Evolutionary conservation across 805 yeast species (phyloP).

Genomic region (Saturnispora bothae): DNA sequence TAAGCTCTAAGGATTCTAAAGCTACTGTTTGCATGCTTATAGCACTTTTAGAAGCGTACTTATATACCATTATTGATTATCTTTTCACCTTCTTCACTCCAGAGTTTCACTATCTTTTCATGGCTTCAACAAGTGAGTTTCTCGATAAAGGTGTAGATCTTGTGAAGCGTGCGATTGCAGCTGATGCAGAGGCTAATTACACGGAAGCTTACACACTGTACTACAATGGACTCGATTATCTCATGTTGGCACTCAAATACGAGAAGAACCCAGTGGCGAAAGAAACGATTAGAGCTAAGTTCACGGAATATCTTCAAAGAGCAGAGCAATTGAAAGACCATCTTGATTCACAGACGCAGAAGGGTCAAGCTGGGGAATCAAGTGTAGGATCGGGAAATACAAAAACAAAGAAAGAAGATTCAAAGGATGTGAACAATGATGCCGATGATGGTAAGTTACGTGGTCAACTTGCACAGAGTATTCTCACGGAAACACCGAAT

Average conservation of each 20-base stretch:
- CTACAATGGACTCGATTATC: slow-evolving; percentile 85
- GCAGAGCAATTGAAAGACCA: slow-evolving; percentile 93
- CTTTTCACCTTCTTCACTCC: too few relatives aligned
- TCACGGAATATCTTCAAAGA: slow-evolving; percentile 81
- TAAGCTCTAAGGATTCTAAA: too few relatives aligned
- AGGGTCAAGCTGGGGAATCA: slow-evolving; percentile 42
- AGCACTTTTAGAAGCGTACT: too few relatives aligned
- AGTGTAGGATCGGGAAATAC: slow-evolving; percentile 49
- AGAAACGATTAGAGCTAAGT: slow-evolving; percentile 77
- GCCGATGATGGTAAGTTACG: slow-evolving; percentile 83
- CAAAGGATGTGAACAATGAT: slow-evolving; percentile 28
- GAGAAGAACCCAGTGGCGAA: slow-evolving; percentile 87
- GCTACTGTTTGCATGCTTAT: too few relatives aligned
- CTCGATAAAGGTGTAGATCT: slow-evolving; percentile 90
- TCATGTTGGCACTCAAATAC: slow-evolving; percentile 90
- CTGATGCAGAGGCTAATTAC: slow-evolving; percentile 79
- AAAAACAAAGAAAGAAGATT: slow-evolving; percentile 37
- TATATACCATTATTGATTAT: too few relatives aligned
- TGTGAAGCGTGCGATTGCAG: slow-evolving; percentile 89
- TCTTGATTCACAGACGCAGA: slow-evolving; percentile 50
- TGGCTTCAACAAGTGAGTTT: slow-evolving; percentile 46
- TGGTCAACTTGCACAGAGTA: slow-evolving; percentile 87
- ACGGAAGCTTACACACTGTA: slow-evolving; percentile 92
- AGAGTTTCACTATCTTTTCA: too few relatives aligned
- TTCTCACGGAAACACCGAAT: slow-evolving; percentile 83